phyloP scores from a whole-genome alignment of 2,329 filamentous ascomycete genomes.

The Pyrenochaeta sp. region DNA sequence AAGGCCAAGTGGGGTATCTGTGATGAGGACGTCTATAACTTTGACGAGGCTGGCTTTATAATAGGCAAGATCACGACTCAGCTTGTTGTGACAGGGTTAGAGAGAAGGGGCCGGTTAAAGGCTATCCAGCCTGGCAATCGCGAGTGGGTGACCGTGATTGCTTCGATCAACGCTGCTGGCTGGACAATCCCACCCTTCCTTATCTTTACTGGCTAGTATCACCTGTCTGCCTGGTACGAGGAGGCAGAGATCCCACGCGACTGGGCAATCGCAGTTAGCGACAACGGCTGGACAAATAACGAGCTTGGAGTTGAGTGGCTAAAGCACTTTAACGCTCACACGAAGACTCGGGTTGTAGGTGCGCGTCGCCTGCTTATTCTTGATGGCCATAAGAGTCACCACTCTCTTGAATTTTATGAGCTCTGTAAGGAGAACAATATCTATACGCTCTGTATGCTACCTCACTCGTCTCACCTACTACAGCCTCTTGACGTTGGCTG shows the following conservation, averaged over 20 bases:
- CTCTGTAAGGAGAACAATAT: constrained; percentile 30
- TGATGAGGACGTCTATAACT: constrained; percentile 24
- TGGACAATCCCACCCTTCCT: constrained; percentile 15
- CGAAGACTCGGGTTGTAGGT: neutral
- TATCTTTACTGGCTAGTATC: constrained; percentile 13
- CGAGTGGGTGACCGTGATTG: constrained; percentile 38
- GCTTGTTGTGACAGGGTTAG: constrained; percentile 15
- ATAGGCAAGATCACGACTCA: constrained; percentile 17
- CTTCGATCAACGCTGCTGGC: constrained; percentile 19
- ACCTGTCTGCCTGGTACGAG: constrained; percentile 15
- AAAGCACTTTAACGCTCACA: neutral
- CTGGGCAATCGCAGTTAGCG: constrained; percentile 16
- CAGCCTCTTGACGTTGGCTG: constrained; percentile 48
- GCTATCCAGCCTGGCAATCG: constrained; percentile 33
- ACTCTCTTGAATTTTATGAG: constrained; percentile 29
- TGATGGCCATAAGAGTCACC: constrained; percentile 5
- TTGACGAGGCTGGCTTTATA: constrained; percentile 24
- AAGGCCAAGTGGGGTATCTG: constrained; percentile 17
- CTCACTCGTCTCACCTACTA: constrained; percentile 41
- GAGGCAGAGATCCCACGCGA: constrained; percentile 15
- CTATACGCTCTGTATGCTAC: constrained; percentile 40
- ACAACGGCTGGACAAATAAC: neutral
- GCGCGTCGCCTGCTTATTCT: constrained; percentile 34
- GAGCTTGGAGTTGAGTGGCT: neutral
- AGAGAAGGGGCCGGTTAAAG: constrained; percentile 19